Base-by-base conservation (phyloP, 192 early-diverging fungal species). In the Geranomyces michiganensis region DNA sequence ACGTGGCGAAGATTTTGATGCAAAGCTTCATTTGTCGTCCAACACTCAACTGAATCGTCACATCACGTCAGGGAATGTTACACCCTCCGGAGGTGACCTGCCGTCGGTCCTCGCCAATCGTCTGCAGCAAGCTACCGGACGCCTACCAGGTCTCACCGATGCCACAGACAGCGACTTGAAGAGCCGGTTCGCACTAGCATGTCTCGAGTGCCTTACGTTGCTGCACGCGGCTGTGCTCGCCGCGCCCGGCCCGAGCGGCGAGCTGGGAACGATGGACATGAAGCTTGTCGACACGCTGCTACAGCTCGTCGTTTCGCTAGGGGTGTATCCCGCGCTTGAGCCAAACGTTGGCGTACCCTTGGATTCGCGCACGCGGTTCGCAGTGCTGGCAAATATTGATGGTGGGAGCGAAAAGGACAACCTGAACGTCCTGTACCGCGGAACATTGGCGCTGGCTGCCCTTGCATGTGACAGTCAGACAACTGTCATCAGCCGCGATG, bases 301-400 rank as follows among this genome's bases (percentile, higher is more conserved):
- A 14, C 87, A 91, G 74, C 81, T 89, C 36, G 74, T 88, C 43
- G 80, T 90, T 1, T 89, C 77, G 32, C 87, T 87, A 86, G 90
- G 90, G 9, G 72, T 93, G 13, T 84, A 86, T 62, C 92, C 92
- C 0, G 83, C 81, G 32, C 75, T 92, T 26, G 67, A 86, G 22
- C 82, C 83, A 0, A 91, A 89, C 15, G 87, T 92, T 0, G 92
- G 92, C 0, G 78, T 93, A 46, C 85, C 87, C 7, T 71, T 92
- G 41, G 78, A 78, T 12, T 79, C 84, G 45, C 84, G 91, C 27
- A 81, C 88, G 2, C 74, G 82, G 36, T 90, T 87, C 47, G 7
- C 59, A 44, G 14, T 24, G 29, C 47, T 64, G 27, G 13, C 32
- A 17, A 55, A 33, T 47, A 19, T 51, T 46, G 70, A 72, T 51